These are phyloP conservation scores for Phytophthora megakarya DNA, from an alignment of 352 stramenopile genomes.

Conservation along the genomic window DNA sequence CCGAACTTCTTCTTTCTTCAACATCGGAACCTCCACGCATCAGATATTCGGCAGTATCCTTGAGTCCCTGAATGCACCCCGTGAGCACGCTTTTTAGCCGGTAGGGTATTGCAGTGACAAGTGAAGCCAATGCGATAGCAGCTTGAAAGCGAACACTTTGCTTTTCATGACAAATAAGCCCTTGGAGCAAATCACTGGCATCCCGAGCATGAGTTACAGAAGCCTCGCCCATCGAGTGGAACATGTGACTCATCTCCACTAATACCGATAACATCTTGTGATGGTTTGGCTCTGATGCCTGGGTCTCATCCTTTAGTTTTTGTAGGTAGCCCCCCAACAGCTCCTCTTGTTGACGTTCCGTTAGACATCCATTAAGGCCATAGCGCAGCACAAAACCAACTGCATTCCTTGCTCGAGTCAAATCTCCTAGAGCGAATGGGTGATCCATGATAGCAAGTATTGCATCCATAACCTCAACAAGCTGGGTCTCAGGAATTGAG, in stretches of 20 bases:
- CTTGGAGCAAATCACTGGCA: constrained; percentile 44
- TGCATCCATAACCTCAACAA: constrained; percentile 72
- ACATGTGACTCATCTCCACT: constrained; percentile 69
- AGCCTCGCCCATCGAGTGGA: constrained; percentile 72
- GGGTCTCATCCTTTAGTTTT: constrained; percentile 48
- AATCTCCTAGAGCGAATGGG: constrained; percentile 68
- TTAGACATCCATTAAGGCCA: constrained; percentile 61
- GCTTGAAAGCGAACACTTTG: constrained; percentile 79
- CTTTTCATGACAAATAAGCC: constrained; percentile 65
- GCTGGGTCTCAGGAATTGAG: constrained; percentile 59
- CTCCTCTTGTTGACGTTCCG: constrained; percentile 70
- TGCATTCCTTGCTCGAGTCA: constrained; percentile 80
- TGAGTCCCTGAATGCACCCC: constrained; percentile 47
- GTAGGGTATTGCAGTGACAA: constrained; percentile 74
- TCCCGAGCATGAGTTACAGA: constrained; percentile 52
- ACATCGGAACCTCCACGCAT: constrained; percentile 41
- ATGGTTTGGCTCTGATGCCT: constrained; percentile 50
- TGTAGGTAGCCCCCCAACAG: constrained; percentile 66
- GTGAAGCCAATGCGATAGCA: constrained; percentile 60
- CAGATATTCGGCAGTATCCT: constrained; percentile 44
- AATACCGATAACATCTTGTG: constrained; percentile 69
- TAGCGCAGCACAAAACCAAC: constrained; percentile 78
- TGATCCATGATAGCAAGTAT: constrained; percentile 73
- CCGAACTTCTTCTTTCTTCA: constrained; percentile 27
- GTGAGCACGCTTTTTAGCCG: constrained; percentile 55